Evolutionary conservation across 371 early-diverging fungal species (phyloP), one percentile per base, ranked within the genome.

Genomic region (Syncephalastrum monosporum): DNA sequence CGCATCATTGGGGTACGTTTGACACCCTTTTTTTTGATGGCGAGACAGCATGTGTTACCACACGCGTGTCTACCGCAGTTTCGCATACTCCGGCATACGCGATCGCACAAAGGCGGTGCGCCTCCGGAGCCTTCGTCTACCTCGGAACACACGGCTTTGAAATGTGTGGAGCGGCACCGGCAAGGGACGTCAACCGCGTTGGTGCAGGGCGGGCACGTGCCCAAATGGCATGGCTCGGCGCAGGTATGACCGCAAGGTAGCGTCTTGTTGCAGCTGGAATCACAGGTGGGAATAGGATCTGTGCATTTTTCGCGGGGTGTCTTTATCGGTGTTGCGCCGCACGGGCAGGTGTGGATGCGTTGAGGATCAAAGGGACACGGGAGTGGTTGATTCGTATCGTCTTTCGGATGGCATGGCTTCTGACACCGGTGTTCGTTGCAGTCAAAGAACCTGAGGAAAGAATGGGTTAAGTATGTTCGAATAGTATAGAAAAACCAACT

Each of bases 341-440:
- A 97, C n/a, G 94, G 96, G 61, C 97, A 97, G 0, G 82, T 80
- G 27, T 52, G 73, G 2, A 89, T 72, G 1, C 63, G 41, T 1
- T 57, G 54, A 0, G 94, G 95, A 67, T 88, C 89, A 42, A 79
- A 75, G 4, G 91, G 89, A 59, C 97, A 97, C 14, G 65, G 50
- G 21, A 64, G 79, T 19, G 76, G 68, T 38, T 81, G 80, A 0
- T 69, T 63, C 33, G 62, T 67, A 8, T 71, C 43, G 41, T 60
- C 60, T 54, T 60, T 68, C 0, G 82, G 78, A 69, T 95, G 97
- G 60, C 97, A 97, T 4, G 57, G 17, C 49, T 84, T 79, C 17
- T 79, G 65, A 59, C 97, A 97, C 4, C 33, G 53, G 68, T 97
- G 97, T n/a, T 73, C 55, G 3, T 90, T 91, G 60, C 97, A 97